Evolutionary conservation across 257 asterid genomes (phyloP).

Genomic region (Ehretia macrophylla): DNA sequence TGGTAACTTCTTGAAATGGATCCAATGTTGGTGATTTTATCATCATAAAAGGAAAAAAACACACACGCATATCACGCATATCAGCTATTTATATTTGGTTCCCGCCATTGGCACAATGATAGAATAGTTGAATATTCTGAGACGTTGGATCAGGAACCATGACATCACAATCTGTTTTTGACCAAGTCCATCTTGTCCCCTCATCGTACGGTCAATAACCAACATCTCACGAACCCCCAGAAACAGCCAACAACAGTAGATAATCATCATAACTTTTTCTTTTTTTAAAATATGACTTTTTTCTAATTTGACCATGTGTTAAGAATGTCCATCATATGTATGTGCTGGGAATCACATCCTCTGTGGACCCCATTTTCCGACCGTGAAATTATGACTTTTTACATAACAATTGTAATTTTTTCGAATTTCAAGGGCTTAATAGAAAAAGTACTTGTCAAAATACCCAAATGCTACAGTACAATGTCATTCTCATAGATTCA

Average conservation of each 20-base stretch:
- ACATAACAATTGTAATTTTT: not conserved
- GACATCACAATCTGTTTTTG: conserved; percentile 15
- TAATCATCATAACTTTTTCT: conserved; percentile 12
- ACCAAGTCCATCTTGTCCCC: not conserved
- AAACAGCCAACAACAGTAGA: conserved; percentile 11
- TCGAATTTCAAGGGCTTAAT: too few relatives aligned
- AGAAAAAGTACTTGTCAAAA: too few relatives aligned
- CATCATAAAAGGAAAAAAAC: too few relatives aligned
- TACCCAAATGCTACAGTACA: conserved; percentile 1
- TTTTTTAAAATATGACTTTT: not conserved
- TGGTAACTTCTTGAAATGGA: too few relatives aligned
- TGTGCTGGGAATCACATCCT: too few relatives aligned
- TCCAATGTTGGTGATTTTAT: too few relatives aligned
- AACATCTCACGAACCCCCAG: conserved; percentile 10
- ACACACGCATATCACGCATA: too few relatives aligned
- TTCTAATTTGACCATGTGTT: conserved; percentile 14
- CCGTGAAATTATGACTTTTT: too few relatives aligned
- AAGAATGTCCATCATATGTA: not conserved
- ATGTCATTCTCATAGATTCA: conserved; percentile 4
- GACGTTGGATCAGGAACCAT: conserved; percentile 24
- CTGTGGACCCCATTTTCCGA: too few relatives aligned
- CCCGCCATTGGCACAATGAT: too few relatives aligned
- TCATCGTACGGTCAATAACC: conserved; percentile 14
- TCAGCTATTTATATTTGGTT: too few relatives aligned
- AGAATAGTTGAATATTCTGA: not conserved